Conservation (phyloP, 495 filamentous ascomycete species). For the Amniculicola lignicola region DNA sequence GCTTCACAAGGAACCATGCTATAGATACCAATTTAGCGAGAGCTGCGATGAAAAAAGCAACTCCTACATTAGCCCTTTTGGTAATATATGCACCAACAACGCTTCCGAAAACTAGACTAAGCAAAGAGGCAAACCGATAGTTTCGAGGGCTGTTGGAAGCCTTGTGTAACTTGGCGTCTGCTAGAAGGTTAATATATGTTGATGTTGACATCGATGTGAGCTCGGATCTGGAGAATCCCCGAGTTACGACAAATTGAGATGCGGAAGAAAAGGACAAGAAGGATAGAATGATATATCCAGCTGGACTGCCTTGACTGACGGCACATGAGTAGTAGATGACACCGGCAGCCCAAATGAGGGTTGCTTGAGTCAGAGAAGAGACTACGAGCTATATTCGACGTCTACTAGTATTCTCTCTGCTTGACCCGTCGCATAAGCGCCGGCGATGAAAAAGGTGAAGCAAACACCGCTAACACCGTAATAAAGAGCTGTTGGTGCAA, state of each 20-base stretch:
- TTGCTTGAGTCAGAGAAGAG: slow-evolving; percentile 4
- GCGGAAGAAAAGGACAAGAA: slow-evolving; percentile 6
- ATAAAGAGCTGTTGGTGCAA: too few species aligned
- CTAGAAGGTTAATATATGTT: slow-evolving; percentile 7
- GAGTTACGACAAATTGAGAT: slow-evolving; percentile 3
- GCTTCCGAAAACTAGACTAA: not conserved
- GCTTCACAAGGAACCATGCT: slow-evolving; percentile 1
- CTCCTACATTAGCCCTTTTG: not conserved
- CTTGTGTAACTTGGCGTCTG: not conserved
- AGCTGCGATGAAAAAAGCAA: slow-evolving; percentile 3
- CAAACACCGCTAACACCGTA: not conserved
- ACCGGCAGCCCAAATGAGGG: slow-evolving; percentile 5
- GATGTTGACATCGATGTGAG: slow-evolving; percentile 5
- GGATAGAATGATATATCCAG: slow-evolving; percentile 3
- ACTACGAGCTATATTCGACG: slow-evolving; percentile 8
- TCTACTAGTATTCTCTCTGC: slow-evolving; percentile 3
- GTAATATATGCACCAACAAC: slow-evolving; percentile 3
- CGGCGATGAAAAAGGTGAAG: slow-evolving; percentile 1
- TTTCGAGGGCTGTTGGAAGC: slow-evolving; percentile 5
- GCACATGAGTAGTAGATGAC: slow-evolving; percentile 2
- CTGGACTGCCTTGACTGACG: not conserved
- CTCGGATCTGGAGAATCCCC: slow-evolving; percentile 2
- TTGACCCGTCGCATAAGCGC: slow-evolving; percentile 3
- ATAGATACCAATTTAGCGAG: not conserved
- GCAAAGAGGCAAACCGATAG: not conserved